Base-by-base conservation (phyloP, 352 stramenopile species). In the Globisporangium carolinianum region DNA sequence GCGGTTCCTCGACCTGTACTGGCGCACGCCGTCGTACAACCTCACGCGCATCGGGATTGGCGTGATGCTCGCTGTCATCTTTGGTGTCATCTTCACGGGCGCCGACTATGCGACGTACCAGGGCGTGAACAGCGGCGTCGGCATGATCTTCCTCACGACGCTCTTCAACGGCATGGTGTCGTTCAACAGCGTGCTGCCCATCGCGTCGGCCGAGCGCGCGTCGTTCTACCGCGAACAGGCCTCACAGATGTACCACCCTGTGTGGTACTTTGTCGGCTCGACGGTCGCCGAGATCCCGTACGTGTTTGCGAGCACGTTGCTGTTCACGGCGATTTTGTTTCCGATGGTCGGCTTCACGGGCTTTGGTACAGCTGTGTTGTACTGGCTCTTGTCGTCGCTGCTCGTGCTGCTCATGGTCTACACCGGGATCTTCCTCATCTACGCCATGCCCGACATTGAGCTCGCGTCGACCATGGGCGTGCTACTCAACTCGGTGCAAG, bases 1-100 rank as follows among this genome's bases (percentile, higher is more conserved):
- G 14, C 54, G 60, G 10, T 66, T 62, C 14, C 57, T 49, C 15
- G 45, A 18, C 57, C 79, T 89, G 56, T 97, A 97, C 64, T 96
- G 79, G 80, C 75, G 89, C 36, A 91, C 75, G n/a, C 87, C 89
- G 45, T 70, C 73, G 47, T 97, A 97, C 64, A 96, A 95, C 58
- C 55, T 90, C 10, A 78, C 79, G 7, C 76, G 89, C 32, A 55
- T 86, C 2, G 55, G 77, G 10, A 64, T 91, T 5, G 83, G 61
- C 51, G 37, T 65, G 8, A 32, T 83, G 0, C 75, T 91, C 51
- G 78, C 74, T 6, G 52, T 96, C 24, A 60, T 95, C 36, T 83
- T 95, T 47, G 77, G 69, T 14, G 53, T 80, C 11, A 68, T 89
- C 17, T 91, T 79, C 49, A 38, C 72, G 10, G 43, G 71, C 47